A percentile compares a stretch with the other conserved stretches of the same genome.
Conservation (phyloP, 225 moss, liverwort and hornwort genomes). For the Climacium dendroides region DNA sequence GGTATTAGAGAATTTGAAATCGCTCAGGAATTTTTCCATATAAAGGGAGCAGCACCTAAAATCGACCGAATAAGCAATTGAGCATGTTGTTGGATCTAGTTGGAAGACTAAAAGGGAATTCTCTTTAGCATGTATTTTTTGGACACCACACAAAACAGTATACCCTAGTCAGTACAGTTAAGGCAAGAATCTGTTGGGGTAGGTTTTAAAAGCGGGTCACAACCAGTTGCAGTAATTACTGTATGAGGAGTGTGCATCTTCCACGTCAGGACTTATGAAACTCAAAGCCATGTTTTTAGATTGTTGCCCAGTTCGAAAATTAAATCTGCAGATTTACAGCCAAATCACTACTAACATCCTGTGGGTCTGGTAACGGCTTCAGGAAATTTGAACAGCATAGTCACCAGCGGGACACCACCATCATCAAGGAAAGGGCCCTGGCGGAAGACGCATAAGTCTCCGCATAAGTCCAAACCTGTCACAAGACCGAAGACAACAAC, state of each 20-base stretch:
- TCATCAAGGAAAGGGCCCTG: constrained; percentile 16
- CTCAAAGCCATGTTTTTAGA: neutral
- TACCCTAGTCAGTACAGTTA: neutral
- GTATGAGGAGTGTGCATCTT: neutral
- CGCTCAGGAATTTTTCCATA: neutral
- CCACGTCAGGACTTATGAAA: neutral
- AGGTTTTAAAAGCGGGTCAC: neutral
- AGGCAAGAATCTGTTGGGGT: neutral
- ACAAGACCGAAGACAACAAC: neutral
- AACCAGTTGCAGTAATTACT: neutral
- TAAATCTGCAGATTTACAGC: neutral
- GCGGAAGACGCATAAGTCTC: constrained; percentile 13
- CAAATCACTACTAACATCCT: neutral
- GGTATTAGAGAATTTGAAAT: neutral
- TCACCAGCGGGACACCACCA: constrained; percentile 25
- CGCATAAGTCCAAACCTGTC: constrained; percentile 1
- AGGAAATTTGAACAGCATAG: constrained; percentile 21
- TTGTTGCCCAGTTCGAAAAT: neutral
- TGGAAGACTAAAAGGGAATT: neutral
- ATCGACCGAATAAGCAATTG: neutral
- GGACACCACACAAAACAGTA: neutral
- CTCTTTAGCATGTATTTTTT: no score
- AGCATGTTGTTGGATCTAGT: no score
- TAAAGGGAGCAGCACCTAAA: neutral
- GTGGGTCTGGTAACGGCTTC: neutral